Evolutionary conservation across 805 yeast species (phyloP).

Genomic region (Teunomyces stri): DNA sequence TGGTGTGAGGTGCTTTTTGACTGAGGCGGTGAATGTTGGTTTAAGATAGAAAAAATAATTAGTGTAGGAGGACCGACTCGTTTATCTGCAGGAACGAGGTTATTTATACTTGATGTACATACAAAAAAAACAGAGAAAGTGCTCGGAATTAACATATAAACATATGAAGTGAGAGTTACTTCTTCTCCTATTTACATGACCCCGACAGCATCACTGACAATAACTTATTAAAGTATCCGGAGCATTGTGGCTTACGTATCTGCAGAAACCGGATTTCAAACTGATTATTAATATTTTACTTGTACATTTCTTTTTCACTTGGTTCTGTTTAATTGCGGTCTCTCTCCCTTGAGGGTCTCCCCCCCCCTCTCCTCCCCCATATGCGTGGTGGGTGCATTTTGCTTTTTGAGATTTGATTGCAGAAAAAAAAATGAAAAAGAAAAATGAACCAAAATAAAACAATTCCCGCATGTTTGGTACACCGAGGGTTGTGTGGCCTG

Average conservation of each 20-base stretch:
- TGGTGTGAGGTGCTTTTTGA: neutral
- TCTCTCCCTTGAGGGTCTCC: too few species aligned
- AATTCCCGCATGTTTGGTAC: neutral
- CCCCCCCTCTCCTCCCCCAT: too few species aligned
- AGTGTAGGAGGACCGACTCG: neutral
- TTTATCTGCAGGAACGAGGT: neutral
- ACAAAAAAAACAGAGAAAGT: too few species aligned
- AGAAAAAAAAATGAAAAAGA: neutral
- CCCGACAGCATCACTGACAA: too few species aligned
- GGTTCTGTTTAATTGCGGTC: neutral
- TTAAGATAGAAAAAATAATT: neutral
- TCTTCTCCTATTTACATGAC: too few species aligned
- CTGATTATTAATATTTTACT: neutral
- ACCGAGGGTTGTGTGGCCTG: neutral
- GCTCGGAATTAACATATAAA: too few species aligned
- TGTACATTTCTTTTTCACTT: neutral
- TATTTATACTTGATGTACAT: neutral
- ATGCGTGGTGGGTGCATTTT: too few species aligned
- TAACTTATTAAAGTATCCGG: too few species aligned
- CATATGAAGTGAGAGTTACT: too few species aligned
- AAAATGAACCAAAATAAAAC: neutral
- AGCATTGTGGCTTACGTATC: too few species aligned
- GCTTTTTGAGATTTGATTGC: neutral
- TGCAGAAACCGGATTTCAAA: too few species aligned
- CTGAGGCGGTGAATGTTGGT: conserved; percentile 4